Evolutionary conservation across 1,284 basidiomycete genomes (phyloP).

Genomic region (Apiotrichum veenhuisii): DNA sequence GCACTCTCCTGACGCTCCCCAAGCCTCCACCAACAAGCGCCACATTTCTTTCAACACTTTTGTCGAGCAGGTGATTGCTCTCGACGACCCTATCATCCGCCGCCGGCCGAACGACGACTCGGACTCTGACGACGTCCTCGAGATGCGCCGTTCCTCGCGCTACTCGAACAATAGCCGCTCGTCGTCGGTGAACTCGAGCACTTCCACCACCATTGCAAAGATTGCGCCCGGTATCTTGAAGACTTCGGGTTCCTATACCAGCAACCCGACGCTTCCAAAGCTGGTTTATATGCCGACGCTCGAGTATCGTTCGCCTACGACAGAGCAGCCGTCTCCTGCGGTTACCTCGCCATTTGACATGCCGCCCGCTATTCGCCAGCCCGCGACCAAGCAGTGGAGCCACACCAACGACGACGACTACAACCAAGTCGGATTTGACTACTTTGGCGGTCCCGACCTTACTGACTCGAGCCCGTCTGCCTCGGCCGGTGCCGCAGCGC

Average conservation of each 20-base stretch:
- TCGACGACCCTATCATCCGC: conserved; percentile 54
- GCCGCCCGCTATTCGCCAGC: conserved; percentile 33
- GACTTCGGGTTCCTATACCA: conserved; percentile 52
- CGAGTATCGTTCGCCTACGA: conserved; percentile 41
- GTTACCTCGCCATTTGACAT: conserved; percentile 33
- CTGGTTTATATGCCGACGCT: conserved; percentile 70
- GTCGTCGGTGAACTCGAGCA: conserved; percentile 33
- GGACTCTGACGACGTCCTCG: conserved; percentile 58
- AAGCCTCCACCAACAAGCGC: conserved; percentile 52
- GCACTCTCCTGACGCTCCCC: conserved; percentile 7
- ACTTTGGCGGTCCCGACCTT: conserved; percentile 60
- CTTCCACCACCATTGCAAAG: conserved; percentile 77
- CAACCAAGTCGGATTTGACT: conserved; percentile 55
- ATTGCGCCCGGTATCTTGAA: conserved; percentile 93
- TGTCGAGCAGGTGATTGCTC: conserved; percentile 96
- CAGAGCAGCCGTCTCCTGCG: conserved; percentile 9
- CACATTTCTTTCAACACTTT: conserved; percentile 99
- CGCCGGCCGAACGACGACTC: conserved; percentile 33
- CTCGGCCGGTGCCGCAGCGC: not conserved
- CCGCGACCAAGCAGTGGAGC: conserved; percentile 33
- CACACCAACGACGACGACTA: conserved; percentile 52
- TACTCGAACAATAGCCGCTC: conserved; percentile 20
- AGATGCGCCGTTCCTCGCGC: conserved; percentile 54
- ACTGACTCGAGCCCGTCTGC: conserved; percentile 14
- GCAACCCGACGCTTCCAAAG: conserved; percentile 50